Base-by-base conservation (phyloP, 768 basidiomycete genomes). In the Vararia minispora region DNA sequence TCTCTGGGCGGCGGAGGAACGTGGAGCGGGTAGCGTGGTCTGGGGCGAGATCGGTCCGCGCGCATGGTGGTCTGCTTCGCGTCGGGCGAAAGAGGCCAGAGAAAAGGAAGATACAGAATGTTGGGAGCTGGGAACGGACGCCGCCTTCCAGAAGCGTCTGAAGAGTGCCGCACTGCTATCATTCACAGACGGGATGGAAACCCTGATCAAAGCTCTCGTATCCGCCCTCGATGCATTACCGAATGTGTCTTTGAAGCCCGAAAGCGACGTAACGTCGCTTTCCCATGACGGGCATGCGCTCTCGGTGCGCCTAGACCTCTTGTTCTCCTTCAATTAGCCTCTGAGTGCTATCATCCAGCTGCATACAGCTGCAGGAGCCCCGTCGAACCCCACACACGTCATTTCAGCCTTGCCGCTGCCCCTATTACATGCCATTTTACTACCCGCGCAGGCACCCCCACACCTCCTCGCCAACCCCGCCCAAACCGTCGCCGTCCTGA, bases 401-500 rank as follows among this genome's bases (percentile, higher is more conserved):
- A 74, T 94, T 36, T 91, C 90, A 3, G 68, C 89, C 0, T 55
- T 94, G 6, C 72, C 83, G 10, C 69, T 81, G n/a, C 66, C 70
- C n/a, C 45, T 61, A 27, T 59, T 86, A 14, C 49, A 65, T 28
- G 27, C 50, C 21, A 43, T 75, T 35, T 55, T 82, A 12, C 63
- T 69, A 6, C 24, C 53, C 3, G 43, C 55, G 6, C 46, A 53
- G 5, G 27, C 55, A 5, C 61, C 87, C 0, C 81, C 87, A 0
- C 69, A 87, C 46, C 69, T 92, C 12, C 65, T 58, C 4, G 57
- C 66, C n/a, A 90, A 87, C 53, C 71, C 79, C 0, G 64, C 68
- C 27, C 79, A 90, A 17, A 79, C 82, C 8, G 89, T 97, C 41
- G 76, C 73, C n/a, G 87, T 95, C 26, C 62, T 91, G 48, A 94